A percentile compares a stretch with the other conserved stretches of the same genome.
phyloP scores from a whole-genome alignment of 148 eudicot genomes.

The Vaccinium macrocarpon region DNA sequence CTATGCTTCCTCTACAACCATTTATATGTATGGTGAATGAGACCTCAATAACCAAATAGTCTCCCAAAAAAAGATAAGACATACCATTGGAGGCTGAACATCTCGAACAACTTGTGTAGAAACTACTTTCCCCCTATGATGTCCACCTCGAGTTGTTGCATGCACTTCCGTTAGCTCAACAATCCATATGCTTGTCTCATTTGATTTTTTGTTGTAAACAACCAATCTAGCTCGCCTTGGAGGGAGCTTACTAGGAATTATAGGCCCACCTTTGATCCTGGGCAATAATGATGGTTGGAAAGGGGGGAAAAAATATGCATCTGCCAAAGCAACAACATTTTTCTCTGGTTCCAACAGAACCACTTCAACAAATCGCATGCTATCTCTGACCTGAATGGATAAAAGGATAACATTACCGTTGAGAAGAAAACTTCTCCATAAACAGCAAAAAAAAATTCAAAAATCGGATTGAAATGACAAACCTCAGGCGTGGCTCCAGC shows the following conservation, averaged over 20 bases:
- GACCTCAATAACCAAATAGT: slow-evolving; percentile 1
- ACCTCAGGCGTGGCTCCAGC: slow-evolving; percentile 95
- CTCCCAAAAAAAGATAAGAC: slow-evolving; percentile 37
- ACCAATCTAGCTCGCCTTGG: slow-evolving; percentile 74
- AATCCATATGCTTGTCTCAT: slow-evolving; percentile 77
- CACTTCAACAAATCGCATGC: slow-evolving; percentile 87
- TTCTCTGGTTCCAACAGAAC: slow-evolving; percentile 75
- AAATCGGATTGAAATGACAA: slow-evolving; percentile 14
- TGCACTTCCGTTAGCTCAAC: slow-evolving; percentile 78
- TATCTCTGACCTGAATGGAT: slow-evolving; percentile 58
- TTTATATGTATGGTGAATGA: background rate
- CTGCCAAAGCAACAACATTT: slow-evolving; percentile 73
- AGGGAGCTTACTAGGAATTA: slow-evolving; percentile 75
- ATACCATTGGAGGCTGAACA: slow-evolving; percentile 93
- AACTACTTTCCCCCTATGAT: slow-evolving; percentile 82
- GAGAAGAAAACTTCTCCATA: slow-evolving; percentile 17
- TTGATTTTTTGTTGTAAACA: slow-evolving; percentile 70
- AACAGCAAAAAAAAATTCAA: background rate
- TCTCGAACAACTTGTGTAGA: slow-evolving; percentile 64
- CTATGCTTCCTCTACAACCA: slow-evolving; percentile 10
- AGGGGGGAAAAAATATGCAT: slow-evolving; percentile 87
- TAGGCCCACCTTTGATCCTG: slow-evolving; percentile 60
- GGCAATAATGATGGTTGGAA: slow-evolving; percentile 72
- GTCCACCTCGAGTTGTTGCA: slow-evolving; percentile 83
- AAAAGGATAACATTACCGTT: background rate